These are phyloP conservation scores for Acidiella bohemica DNA, from an alignment of 495 filamentous ascomycete genomes.

Conservation along the genomic window DNA sequence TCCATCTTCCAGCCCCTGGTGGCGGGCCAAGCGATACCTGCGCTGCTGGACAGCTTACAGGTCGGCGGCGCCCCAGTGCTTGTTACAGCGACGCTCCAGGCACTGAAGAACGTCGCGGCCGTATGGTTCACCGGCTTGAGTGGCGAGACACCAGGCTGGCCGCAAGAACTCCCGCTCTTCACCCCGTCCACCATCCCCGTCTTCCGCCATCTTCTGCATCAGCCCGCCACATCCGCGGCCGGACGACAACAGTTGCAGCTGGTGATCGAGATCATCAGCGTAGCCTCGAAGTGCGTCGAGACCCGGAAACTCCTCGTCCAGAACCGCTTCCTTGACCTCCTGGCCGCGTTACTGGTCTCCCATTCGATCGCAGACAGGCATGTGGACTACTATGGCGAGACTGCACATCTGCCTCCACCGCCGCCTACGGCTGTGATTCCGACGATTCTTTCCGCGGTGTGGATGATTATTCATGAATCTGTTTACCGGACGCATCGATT, in stretches of 20 bases:
- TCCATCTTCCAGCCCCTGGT: slow-evolving; percentile 64
- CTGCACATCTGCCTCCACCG: slow-evolving; percentile 36
- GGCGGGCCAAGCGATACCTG: slow-evolving; percentile 47
- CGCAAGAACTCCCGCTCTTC: slow-evolving; percentile 1
- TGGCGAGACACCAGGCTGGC: too few relatives aligned
- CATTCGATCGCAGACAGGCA: slow-evolving; percentile 35
- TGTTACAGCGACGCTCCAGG: slow-evolving; percentile 57
- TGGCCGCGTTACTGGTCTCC: slow-evolving; percentile 63
- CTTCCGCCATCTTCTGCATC: slow-evolving; percentile 41
- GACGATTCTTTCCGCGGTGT: slow-evolving; percentile 65
- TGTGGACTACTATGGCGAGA: slow-evolving; percentile 7
- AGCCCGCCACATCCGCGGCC: slow-evolving; percentile 35
- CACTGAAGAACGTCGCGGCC: slow-evolving; percentile 59
- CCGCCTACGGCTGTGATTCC: slow-evolving; percentile 47
- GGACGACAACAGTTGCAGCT: slow-evolving; percentile 56
- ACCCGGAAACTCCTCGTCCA: slow-evolving; percentile 57
- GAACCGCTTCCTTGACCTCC: slow-evolving; percentile 55
- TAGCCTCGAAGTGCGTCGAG: slow-evolving; percentile 50
- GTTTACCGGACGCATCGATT: slow-evolving; percentile 64
- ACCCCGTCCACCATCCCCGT: not conserved
- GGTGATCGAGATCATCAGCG: slow-evolving; percentile 53
- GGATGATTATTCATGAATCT: slow-evolving; percentile 65
- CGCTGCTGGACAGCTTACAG: slow-evolving; percentile 52
- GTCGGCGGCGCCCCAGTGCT: slow-evolving; percentile 49
- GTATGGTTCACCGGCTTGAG: slow-evolving; percentile 40